Conservation (phyloP, 2,329 filamentous ascomycete species). For the Fusarium illudens region DNA sequence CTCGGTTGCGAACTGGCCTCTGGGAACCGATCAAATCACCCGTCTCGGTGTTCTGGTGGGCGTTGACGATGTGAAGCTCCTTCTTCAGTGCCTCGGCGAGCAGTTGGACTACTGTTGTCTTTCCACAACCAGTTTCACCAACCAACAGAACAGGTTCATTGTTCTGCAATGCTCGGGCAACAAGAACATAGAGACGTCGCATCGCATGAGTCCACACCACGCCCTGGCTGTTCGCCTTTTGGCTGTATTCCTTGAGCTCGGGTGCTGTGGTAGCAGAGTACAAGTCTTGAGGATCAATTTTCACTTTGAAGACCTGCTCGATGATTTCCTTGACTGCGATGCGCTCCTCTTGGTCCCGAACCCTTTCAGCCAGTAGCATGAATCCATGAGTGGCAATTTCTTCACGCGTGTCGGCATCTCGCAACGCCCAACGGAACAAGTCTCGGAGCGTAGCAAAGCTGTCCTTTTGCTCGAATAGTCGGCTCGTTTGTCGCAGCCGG, state of each 20-base stretch:
- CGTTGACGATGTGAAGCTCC: constrained; percentile 88
- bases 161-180: constrained; percentile 85
- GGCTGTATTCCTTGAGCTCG: constrained; percentile 60
- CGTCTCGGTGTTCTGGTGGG: constrained; percentile 97
- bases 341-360: constrained; percentile 89
- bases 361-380: constrained; percentile 94
- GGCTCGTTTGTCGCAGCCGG: constrained; percentile 84
- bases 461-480: constrained; percentile 96
- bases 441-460: constrained; percentile 97
- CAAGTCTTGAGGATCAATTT: constrained; percentile 75
- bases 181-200: constrained; percentile 87
- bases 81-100: constrained; percentile 82
- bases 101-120: constrained; percentile 95
- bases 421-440: constrained; percentile 92
- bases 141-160: constrained; percentile 95
- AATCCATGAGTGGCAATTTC: constrained; percentile 92
- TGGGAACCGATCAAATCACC: constrained; percentile 97
- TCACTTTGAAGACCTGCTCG: constrained; percentile 88
- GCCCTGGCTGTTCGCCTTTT: constrained; percentile 62
- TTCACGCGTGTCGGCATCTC: constrained; percentile 84
- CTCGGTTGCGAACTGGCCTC: constrained; percentile 86
- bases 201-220: constrained; percentile 97
- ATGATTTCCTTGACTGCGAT: constrained; percentile 86
- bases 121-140: constrained; percentile 96
- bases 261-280: constrained; percentile 71